A percentile compares a stretch with the other conserved stretches of the same genome.
Evolutionary conservation across 176 grass and related monocot species (phyloP).

Genomic region (Elaeis guineensis): DNA sequence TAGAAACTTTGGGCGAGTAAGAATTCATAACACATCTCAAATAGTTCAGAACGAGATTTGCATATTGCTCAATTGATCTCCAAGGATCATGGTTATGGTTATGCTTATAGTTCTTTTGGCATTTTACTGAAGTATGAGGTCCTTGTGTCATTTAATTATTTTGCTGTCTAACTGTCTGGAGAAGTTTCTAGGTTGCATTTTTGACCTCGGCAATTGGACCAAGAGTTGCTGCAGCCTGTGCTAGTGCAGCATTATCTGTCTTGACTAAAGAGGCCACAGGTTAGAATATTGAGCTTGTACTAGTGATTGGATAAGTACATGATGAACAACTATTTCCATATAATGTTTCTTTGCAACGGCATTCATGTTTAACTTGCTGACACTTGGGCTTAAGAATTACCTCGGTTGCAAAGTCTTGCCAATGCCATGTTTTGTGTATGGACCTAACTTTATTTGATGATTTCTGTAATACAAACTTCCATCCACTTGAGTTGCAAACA

Average conservation of each 20-base stretch:
- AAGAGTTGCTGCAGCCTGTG: constrained; percentile 89
- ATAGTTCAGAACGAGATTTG: too few species aligned
- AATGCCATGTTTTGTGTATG: too few species aligned
- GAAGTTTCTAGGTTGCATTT: constrained; percentile 61
- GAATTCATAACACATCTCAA: too few species aligned
- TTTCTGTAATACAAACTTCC: too few species aligned
- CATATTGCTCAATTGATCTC: too few species aligned
- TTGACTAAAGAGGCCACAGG: constrained; percentile 73
- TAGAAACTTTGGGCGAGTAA: too few species aligned
- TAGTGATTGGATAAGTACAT: constrained; percentile 15
- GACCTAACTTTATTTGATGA: too few species aligned
- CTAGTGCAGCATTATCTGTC: constrained; percentile 61
- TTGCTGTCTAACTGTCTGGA: neutral
- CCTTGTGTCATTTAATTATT: neutral
- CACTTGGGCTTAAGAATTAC: neutral
- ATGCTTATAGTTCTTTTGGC: too few species aligned
- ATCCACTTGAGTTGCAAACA: neutral
- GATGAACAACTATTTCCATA: neutral
- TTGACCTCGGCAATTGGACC: constrained; percentile 84
- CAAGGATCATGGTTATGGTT: too few species aligned
- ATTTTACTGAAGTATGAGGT: neutral
- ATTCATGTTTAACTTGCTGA: neutral
- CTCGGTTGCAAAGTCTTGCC: too few species aligned
- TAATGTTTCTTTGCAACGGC: neutral
- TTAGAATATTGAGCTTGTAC: constrained; percentile 6